Conservation (phyloP, 2,329 filamentous ascomycete species). For the Hymenoscyphus salicellus region DNA sequence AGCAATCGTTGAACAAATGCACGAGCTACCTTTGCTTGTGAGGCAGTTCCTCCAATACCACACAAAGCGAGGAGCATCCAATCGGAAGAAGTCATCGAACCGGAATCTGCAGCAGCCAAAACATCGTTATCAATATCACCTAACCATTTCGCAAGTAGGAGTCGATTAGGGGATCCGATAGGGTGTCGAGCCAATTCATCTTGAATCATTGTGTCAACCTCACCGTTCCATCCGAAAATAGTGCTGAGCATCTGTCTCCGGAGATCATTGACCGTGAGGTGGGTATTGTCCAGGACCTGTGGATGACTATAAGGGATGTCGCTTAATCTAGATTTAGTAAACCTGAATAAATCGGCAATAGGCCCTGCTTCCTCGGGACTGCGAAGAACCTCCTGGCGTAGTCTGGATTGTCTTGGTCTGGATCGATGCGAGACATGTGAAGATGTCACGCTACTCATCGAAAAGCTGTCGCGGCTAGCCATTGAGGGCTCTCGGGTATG, state of each 20-base stretch:
- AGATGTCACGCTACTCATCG: slow-evolving; percentile 51
- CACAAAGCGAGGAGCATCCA: slow-evolving; percentile 96
- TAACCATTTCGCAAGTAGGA: slow-evolving; percentile 89
- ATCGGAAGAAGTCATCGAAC: slow-evolving; percentile 88
- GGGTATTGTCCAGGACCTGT: slow-evolving; percentile 53
- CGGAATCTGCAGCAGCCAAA: slow-evolving; percentile 71
- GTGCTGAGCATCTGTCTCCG: slow-evolving; percentile 87
- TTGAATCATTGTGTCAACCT: slow-evolving; percentile 74
- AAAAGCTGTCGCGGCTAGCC: slow-evolving; percentile 51
- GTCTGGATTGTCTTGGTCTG: slow-evolving; percentile 57
- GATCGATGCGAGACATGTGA: slow-evolving; percentile 40
- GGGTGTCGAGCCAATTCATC: slow-evolving; percentile 80
- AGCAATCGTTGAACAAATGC: slow-evolving; percentile 87
- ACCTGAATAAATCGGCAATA: slow-evolving; percentile 79
- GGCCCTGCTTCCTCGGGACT: slow-evolving; percentile 69
- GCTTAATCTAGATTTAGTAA: slow-evolving; percentile 73
- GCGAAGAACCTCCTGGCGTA: slow-evolving; percentile 75
- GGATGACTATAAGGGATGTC: slow-evolving; percentile 79
- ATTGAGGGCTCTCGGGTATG: slow-evolving; percentile 35
- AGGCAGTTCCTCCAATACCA: slow-evolving; percentile 73
- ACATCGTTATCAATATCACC: slow-evolving; percentile 79
- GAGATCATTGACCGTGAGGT: slow-evolving; percentile 73
- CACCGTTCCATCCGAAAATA: slow-evolving; percentile 92
- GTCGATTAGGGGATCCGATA: slow-evolving; percentile 69
- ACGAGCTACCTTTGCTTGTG: slow-evolving; percentile 85